Percentiles rank a stretch among this genome's conserved stretches.
These are phyloP conservation scores for Lachnellula subtilissima DNA, from an alignment of 2,329 filamentous ascomycete species.

Conservation along the genomic window DNA sequence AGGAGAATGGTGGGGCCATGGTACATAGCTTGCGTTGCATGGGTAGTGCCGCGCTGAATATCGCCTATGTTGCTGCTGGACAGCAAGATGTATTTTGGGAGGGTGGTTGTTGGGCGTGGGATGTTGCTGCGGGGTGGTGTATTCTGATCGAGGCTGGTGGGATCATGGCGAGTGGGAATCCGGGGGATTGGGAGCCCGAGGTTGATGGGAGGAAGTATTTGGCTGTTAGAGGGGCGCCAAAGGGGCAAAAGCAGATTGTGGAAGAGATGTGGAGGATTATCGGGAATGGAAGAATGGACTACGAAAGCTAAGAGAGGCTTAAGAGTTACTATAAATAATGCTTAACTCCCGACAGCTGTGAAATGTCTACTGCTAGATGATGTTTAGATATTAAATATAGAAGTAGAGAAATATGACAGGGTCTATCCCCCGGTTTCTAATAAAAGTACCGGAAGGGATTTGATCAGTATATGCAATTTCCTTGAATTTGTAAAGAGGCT, in stretches of 20 bases:
- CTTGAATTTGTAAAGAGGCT: too few species aligned
- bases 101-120: constrained; percentile 80
- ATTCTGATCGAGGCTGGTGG: constrained; percentile 72
- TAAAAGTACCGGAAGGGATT: too few species aligned
- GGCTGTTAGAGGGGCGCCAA: constrained; percentile 55
- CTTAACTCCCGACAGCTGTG: too few species aligned
- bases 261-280: constrained; percentile 61
- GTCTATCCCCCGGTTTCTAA: too few species aligned
- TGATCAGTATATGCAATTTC: too few species aligned
- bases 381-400: too few species aligned
- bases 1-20: constrained; percentile 66
- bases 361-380: too few species aligned
- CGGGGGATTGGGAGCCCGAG: constrained; percentile 62
- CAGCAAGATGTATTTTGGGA: constrained; percentile 76
- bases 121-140: constrained; percentile 77
- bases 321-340: background rate
- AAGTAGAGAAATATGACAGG: too few species aligned
- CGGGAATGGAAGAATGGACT: constrained; percentile 50
- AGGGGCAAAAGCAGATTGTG: constrained; percentile 56
- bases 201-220: constrained; percentile 59
- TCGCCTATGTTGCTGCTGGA: constrained; percentile 67
- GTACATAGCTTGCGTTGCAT: constrained; percentile 68
- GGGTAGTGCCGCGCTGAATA: constrained; percentile 70
- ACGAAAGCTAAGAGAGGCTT: constrained; percentile 24
- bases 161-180: constrained; percentile 66